Evolutionary conservation across 495 filamentous ascomycete species (phyloP), one percentile per base, ranked within the genome.

Genomic region (Zalerion maritima): DNA sequence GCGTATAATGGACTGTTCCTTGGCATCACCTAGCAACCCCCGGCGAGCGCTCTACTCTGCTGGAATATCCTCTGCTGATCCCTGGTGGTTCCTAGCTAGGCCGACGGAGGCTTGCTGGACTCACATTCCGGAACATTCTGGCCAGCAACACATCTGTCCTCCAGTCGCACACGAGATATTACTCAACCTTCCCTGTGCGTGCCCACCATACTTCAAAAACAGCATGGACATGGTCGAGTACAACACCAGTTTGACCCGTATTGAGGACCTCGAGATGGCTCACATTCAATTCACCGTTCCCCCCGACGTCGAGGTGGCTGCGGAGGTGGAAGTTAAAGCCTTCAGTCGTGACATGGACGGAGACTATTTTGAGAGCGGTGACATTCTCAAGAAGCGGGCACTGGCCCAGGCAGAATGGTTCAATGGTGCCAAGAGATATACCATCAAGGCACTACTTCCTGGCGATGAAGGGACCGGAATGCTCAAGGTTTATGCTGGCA

Each of bases 1-100:
- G 89, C 77, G 89, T 26, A 75, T 94, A 35, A 87, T 99, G 69
- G 89, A 99, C 50, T 91, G 82, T 44, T 84, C 84, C 12, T 64
- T 99, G 18, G 83, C 91, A 14, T 81, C 73, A 34, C 85, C 89
- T 18, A 91, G 87, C 0, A 81, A 94, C 37, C 89, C 91, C 6
- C 69, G 68, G 17, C 66, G 89, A 27, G 64, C 55, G 11, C 61
- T 69, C 22, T 94, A 91, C 43, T 91, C 86, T 5, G 67, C 64
- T 19, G 64, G 68, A 26, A 67, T 60, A 25, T 66, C 78, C 14
- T 54, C 66, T 2, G 81, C 89, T 3, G 89, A 99, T 36, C 66
- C 57, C 16, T 94, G 81, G 71, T 99, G 80, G 59, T 99, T 94
- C 56, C 71, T 99, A 9, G 59, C 81, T 0, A 74, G 80, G 3